Evolutionary conservation across 257 asterid genomes (phyloP), one percentile per base, ranked within the genome.

Genomic region (Leptodermis oblonga): DNA sequence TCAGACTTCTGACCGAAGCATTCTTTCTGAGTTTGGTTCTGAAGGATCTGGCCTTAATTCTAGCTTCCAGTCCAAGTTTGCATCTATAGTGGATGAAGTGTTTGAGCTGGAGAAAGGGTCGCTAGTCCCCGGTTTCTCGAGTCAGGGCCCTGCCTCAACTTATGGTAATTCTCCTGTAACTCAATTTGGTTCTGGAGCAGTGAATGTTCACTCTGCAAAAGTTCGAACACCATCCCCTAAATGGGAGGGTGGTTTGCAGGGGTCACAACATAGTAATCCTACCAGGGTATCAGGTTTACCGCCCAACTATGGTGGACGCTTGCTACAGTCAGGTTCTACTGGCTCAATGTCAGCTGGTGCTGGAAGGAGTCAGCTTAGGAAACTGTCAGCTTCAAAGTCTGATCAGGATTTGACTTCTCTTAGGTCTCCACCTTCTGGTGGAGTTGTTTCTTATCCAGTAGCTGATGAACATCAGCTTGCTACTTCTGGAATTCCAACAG

Each of bases 31-130:
- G 65, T 69, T 78, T 52, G 70, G 77, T 67, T 30, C 75, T 73
- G 92, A 83, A 63, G 86, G 92, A 70, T 69, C 87, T 28, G 55
- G 72, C 75, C 86, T 64, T 74, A 76, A 70, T 64, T 82, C 96
- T 58, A 60, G 82, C 78, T 54, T 71, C 51, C 83, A 89, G 12
- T 75, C 84, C 63, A 83, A 70, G 67, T 94, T 94, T 77, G 79
- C 87, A 62, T 87, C 97, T 74, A 86, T 94, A 56, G 98, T 94
- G 10, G 97, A 94, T 83, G 98, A 94, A 74, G 84, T 89, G 70
- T 94, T 94, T 81, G 97, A 94, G 83, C 92, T 94, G 67, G 98
- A 87, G 89, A 89, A 85, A 80, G 97, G 92, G 68, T 79, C 96
- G 67, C 73, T 79, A 70, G 78, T 66, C 30, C 58, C 77, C 41